Evolutionary conservation across 2,329 filamentous ascomycete genomes (phyloP), one percentile per base, ranked within the genome.

Genomic region (Lachnellula cervina): DNA sequence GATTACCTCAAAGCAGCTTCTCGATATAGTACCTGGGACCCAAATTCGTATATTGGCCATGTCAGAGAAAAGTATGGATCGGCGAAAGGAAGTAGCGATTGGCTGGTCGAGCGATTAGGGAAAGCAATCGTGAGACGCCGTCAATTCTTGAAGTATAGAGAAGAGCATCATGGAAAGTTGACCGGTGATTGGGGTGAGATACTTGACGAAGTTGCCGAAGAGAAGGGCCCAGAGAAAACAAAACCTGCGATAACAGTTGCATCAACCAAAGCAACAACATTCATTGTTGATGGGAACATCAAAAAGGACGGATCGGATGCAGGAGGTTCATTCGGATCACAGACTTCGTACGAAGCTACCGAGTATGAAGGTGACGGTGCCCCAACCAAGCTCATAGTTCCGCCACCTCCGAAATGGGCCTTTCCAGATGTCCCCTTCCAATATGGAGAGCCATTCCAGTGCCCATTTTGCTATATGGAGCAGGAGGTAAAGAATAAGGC

Each of bases 71-170:
- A 64, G 42, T 53, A 64, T 50, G 56, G 60, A 16, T 48, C 50
- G 16, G 48, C 54, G 1, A 60, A 59, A 17, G 19, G 51, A 38
- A 59, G 52, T 13, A 52, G 25, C 11, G 58, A 59, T 34, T 66
- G 61, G 62, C 46, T 70, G 2, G 34, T 63, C 2, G 52, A 56
- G 14, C 60, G 69, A 4, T 60, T 72, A 5, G 69, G 69, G 1
- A 65, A 62, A 19, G 64, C 64, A 0, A 70, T 70, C 23, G 64
- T 68, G 4, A 62, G 66, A 46, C 59, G 69, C 28, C 59, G 69
- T 8, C 64, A 70, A 35, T 70, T 62, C 35, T 51, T 71, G 19
- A 63, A 58, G 16, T 71, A 71, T 52, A 62, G 65, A 13, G 53
- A 65, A 19, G 65, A 69, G 4, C 69, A 71, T 45, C 56, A 64